phyloP scores from a whole-genome alignment of 2,329 filamentous ascomycete species.

The Coniochaeta hoffmannii region DNA sequence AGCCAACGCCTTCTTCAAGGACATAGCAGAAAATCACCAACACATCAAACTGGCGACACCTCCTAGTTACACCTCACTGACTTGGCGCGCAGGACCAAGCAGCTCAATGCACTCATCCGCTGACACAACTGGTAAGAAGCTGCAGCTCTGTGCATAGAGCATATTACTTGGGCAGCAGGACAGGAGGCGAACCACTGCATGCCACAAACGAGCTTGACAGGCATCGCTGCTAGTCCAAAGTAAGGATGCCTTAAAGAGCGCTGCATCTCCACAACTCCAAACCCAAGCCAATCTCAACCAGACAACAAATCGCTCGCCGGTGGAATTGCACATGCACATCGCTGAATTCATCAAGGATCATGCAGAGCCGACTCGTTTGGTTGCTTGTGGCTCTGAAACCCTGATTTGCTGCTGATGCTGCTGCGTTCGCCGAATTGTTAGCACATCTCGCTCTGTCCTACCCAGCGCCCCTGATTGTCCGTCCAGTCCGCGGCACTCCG shows the following conservation, averaged over 20 bases:
- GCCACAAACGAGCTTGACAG: not conserved
- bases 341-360: not conserved
- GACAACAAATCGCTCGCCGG: not conserved
- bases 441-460: not conserved
- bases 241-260: not conserved
- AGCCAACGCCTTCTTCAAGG: not conserved
- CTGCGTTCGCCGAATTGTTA: not conserved
- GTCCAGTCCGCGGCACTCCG: not conserved
- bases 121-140: not conserved
- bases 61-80: not conserved
- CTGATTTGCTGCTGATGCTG: not conserved
- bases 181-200: not conserved
- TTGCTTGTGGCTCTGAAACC: not conserved
- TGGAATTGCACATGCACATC: not conserved
- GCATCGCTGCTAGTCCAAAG: too few species aligned
- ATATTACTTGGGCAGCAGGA: slow-evolving; percentile 1
- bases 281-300: not conserved
- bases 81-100: not conserved
- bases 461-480: not conserved
- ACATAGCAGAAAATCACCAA: not conserved
- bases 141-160: not conserved
- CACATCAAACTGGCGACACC: not conserved
- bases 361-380: not conserved
- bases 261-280: not conserved
- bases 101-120: not conserved